phyloP scores from a whole-genome alignment of 768 basidiomycete genomes.

The Tremella yokohamensis region DNA sequence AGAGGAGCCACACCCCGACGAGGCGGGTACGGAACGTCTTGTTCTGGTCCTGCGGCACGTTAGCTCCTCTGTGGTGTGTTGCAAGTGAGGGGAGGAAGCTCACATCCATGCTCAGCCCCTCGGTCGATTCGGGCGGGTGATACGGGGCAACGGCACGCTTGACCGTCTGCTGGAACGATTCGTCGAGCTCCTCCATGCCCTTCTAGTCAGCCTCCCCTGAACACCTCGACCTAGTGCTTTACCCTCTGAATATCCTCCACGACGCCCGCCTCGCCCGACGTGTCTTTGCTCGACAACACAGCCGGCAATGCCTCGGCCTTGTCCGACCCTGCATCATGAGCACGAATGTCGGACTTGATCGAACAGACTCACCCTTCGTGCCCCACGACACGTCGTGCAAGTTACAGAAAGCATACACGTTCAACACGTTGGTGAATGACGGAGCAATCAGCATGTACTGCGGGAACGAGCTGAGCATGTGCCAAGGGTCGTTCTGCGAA shows the following conservation, averaged over 20 bases:
- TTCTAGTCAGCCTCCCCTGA: not conserved
- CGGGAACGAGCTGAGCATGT: slow-evolving; percentile 89
- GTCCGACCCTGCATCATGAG: slow-evolving; percentile 55
- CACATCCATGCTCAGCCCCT: slow-evolving; percentile 44
- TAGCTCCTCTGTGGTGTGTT: not conserved
- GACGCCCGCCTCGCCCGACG: slow-evolving; percentile 65
- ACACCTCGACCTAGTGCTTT: slow-evolving; percentile 40
- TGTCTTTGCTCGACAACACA: slow-evolving; percentile 75
- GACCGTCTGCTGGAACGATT: slow-evolving; percentile 82
- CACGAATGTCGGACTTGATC: not conserved
- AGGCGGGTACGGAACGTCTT: slow-evolving; percentile 47
- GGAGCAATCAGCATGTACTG: slow-evolving; percentile 88
- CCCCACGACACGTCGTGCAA: slow-evolving; percentile 70
- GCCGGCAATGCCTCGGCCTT: slow-evolving; percentile 89
- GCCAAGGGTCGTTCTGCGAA: slow-evolving; percentile 86
- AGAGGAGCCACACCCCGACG: slow-evolving; percentile 45
- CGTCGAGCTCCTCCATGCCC: slow-evolving; percentile 68
- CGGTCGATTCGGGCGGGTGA: slow-evolving; percentile 18
- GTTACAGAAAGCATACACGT: slow-evolving; percentile 97
- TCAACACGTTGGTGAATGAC: slow-evolving; percentile 89
- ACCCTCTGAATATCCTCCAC: slow-evolving; percentile 80
- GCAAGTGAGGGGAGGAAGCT: slow-evolving; percentile 8
- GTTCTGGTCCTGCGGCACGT: slow-evolving; percentile 39
- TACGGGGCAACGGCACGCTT: slow-evolving; percentile 40
- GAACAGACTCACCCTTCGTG: slow-evolving; percentile 49